Conservation (phyloP, 192 early-diverging fungal species). For the Allomyces macrogynus region DNA sequence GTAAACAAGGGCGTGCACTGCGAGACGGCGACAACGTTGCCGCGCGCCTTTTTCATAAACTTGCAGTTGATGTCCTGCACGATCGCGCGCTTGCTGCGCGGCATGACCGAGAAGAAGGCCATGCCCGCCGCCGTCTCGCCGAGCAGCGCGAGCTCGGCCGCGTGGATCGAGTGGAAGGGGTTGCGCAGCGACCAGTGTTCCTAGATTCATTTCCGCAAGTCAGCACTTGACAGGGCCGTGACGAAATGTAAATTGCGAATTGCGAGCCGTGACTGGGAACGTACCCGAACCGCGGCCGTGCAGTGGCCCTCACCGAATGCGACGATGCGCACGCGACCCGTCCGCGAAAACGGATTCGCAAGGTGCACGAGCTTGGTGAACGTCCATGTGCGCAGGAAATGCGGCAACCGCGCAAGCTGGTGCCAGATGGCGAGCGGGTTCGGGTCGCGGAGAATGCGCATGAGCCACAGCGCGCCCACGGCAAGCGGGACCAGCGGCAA, state of each 20-base stretch:
- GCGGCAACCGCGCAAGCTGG: neutral
- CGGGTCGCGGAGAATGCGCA: neutral
- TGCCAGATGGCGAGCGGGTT: neutral
- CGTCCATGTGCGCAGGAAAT: neutral
- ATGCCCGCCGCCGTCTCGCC: constrained; percentile 9
- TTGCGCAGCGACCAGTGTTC: constrained; percentile 5
- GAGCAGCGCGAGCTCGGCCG: constrained; percentile 7
- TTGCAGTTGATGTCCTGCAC: neutral
- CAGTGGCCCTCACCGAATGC: neutral
- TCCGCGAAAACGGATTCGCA: neutral
- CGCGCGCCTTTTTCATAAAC: neutral
- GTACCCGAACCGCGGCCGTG: neutral
- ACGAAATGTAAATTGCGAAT: too few relatives aligned
- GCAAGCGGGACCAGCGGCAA: too few relatives aligned
- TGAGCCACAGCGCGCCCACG: too few relatives aligned
- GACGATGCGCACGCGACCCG: neutral
- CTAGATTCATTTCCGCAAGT: neutral
- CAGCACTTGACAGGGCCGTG: too few relatives aligned
- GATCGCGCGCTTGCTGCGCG: neutral
- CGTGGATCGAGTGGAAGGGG: constrained; percentile 9
- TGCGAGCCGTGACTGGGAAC: neutral
- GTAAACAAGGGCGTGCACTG: neutral
- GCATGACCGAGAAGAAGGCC: constrained; percentile 2
- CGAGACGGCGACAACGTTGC: neutral
- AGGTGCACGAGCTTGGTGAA: constrained; percentile 1